Percentiles rank a stretch among this genome's conserved stretches.
Conservation (phyloP, 805 yeast species). For the Yamadazyma tumulicola region DNA sequence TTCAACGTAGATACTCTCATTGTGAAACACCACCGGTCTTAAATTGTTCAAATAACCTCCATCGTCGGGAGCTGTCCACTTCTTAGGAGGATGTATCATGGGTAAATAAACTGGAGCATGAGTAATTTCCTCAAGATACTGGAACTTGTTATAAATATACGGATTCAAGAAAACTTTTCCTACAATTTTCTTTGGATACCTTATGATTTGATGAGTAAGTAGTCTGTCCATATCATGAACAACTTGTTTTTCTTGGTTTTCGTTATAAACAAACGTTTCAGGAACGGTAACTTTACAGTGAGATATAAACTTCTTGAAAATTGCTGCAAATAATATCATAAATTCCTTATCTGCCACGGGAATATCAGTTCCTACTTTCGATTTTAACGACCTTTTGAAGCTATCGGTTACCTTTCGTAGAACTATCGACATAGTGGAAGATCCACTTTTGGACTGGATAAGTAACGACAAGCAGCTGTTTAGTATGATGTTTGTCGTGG, state of each 20-base stretch:
- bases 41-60: conserved; percentile 34
- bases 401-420: not conserved
- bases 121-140: conserved; percentile 9
- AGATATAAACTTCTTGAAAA: conserved; percentile 8
- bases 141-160: conserved; percentile 15
- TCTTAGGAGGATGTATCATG: conserved; percentile 36
- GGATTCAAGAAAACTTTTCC: conserved; percentile 26
- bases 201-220: conserved; percentile 9
- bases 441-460: not conserved
- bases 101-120: conserved; percentile 24
- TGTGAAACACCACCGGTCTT: conserved; percentile 21
- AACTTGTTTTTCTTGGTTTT: not conserved
- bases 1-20: conserved; percentile 12
- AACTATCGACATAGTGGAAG: not conserved
- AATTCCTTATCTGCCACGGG: conserved; percentile 8
- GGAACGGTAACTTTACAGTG: conserved; percentile 8
- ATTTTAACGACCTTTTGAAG: not conserved
- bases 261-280: not conserved
- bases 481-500: conserved; percentile 1
- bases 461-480: not conserved
- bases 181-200: conserved; percentile 1
- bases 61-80: conserved; percentile 28
- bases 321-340: conserved; percentile 5
- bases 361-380: not conserved
- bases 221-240: conserved; percentile 6